Percentiles rank a stretch among this genome's conserved stretches.
Evolutionary conservation across 2,329 filamentous ascomycete species (phyloP).

Genomic region (Colletotrichum sp.): DNA sequence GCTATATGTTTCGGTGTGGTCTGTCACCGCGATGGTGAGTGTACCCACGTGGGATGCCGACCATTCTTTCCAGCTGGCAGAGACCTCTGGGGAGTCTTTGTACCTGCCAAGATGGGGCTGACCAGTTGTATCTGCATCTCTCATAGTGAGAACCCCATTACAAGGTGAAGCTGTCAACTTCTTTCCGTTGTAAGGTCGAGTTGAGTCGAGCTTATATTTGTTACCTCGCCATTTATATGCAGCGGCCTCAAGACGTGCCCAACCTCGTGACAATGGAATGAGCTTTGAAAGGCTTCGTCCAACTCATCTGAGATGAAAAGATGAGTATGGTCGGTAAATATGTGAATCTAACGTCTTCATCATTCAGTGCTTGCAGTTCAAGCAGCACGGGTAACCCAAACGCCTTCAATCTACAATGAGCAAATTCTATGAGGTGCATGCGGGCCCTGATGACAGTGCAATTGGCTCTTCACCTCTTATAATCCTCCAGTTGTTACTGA

Average conservation of each 20-base stretch:
- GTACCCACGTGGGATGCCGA: not conserved
- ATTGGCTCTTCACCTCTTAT: slow-evolving; percentile 23
- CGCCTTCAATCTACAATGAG: not conserved
- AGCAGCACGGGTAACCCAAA: not conserved
- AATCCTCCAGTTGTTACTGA: slow-evolving; percentile 25
- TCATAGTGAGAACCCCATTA: too few species aligned
- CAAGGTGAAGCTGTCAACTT: not conserved
- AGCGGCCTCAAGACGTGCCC: too few species aligned
- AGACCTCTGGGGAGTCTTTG: not conserved
- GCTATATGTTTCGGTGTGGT: not conserved
- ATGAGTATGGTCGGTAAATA: too few species aligned
- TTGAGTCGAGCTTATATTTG: too few species aligned
- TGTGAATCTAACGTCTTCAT: not conserved
- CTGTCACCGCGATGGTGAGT: not conserved
- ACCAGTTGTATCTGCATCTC: not conserved
- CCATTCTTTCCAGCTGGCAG: not conserved
- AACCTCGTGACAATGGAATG: too few species aligned
- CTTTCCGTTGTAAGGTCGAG: too few species aligned
- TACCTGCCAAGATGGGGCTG: not conserved
- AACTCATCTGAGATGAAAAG: too few species aligned
- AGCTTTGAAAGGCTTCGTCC: too few species aligned
- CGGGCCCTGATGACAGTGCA: rapidly evolving
- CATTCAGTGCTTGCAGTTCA: not conserved
- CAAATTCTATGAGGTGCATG: not conserved
- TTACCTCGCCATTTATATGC: too few species aligned